Percentiles rank a stretch among this genome's conserved stretches.
These are phyloP conservation scores for Radiomyces spectabilis DNA, from an alignment of 192 early-diverging fungal genomes.

Conservation along the genomic window DNA sequence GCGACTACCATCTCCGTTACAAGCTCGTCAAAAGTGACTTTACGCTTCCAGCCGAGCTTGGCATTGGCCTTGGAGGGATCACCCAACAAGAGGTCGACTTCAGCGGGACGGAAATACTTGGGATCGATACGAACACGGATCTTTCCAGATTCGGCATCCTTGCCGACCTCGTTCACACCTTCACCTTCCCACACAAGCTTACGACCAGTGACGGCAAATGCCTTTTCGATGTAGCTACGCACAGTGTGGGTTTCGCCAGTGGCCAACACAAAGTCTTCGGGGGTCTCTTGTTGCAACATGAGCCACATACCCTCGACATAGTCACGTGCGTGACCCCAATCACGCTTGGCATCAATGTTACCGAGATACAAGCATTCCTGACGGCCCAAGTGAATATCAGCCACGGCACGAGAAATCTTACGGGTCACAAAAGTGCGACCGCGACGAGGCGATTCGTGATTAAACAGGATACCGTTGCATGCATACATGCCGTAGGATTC, in stretches of 20 bases:
- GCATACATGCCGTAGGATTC: slow-evolving; percentile 74
- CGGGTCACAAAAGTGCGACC: slow-evolving; percentile 73
- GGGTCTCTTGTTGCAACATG: slow-evolving; percentile 69
- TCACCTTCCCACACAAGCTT: slow-evolving; percentile 62
- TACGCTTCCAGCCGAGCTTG: slow-evolving; percentile 57
- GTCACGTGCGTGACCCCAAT: slow-evolving; percentile 78
- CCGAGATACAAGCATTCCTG: slow-evolving; percentile 67
- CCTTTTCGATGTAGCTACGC: slow-evolving; percentile 67
- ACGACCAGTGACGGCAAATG: slow-evolving; percentile 53
- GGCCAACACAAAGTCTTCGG: slow-evolving; percentile 70
- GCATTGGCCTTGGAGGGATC: slow-evolving; percentile 65
- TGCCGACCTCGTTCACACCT: slow-evolving; percentile 53
- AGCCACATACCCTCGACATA: slow-evolving; percentile 78
- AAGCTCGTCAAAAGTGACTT: slow-evolving; percentile 61
- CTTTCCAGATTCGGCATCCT: slow-evolving; percentile 40
- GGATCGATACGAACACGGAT: slow-evolving; percentile 58
- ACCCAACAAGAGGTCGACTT: slow-evolving; percentile 69
- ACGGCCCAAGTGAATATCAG: slow-evolving; percentile 59
- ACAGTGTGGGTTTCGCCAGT: slow-evolving; percentile 80
- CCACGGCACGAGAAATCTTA: slow-evolving; percentile 74
- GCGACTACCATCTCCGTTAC: slow-evolving; percentile 60
- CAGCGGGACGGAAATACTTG: slow-evolving; percentile 75
- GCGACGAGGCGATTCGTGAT: slow-evolving; percentile 70
- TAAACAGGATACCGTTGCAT: slow-evolving; percentile 74
- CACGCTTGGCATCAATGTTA: slow-evolving; percentile 72